Base-by-base conservation (phyloP, 495 filamentous ascomycete genomes). In the Lepidopterella palustris region DNA sequence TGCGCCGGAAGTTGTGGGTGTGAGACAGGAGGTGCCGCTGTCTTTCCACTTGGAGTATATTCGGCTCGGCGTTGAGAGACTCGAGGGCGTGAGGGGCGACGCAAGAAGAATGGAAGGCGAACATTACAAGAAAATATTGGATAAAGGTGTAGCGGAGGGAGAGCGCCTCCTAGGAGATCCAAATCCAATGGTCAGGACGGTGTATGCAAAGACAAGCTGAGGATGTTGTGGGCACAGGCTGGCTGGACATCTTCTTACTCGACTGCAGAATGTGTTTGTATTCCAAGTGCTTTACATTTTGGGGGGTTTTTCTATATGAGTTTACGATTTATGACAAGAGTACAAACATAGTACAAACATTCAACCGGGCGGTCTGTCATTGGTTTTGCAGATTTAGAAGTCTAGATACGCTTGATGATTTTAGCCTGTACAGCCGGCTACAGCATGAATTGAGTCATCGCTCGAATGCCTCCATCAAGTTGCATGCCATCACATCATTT, bases 11-110 rank as follows among this genome's bases (percentile, higher is more conserved):
- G 61, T 86, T 27, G 53, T 83, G 23, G 73, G 76, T 0, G 73
- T 70, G 27, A 70, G 72, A 39, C 68, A 68, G 0, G 72, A 76
- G n/a, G 73, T 87, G 28, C 85, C 87, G 53, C 68, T 90, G 5
- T 77, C 75, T 35, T 80, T 87, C 59, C 85, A 90, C 68, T 80
- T 89, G 49, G 83, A 87, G 61, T 84, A 79, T 60, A 87, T 90
- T 45, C 76, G 85, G 53, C 71, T 77, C 18, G 85, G 84, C 0
- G 78, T 88, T 3, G 82, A 89, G 64, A 76, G 86, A 61, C 66
- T 90, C 42, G 82, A 87, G 61, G 59, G 67, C 42, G 80, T 79
- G 55, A 75, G 85, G 53, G 73, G 73, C 27, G 77, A 79, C 55
- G 79, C 80, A 8, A 74, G 79, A 53, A 78, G 74, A n/a, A 57